phyloP scores from a whole-genome alignment of 495 filamentous ascomycete species.

The Glarea lozoyensis region DNA sequence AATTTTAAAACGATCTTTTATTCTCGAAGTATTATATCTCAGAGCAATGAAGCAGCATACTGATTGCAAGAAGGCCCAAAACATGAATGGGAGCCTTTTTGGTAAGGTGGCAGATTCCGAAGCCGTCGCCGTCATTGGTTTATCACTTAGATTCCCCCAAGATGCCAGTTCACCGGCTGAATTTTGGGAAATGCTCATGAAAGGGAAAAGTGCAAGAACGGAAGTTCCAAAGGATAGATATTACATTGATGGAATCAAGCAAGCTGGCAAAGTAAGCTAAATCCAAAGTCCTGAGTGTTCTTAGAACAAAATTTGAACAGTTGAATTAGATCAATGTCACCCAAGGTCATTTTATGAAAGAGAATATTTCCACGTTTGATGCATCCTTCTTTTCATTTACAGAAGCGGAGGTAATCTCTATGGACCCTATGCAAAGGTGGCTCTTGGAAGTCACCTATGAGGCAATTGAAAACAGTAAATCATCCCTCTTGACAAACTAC shows the following conservation, averaged over 20 bases:
- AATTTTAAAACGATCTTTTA: too few species aligned
- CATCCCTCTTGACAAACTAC: neutral
- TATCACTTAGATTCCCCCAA: conserved; percentile 28
- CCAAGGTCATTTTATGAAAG: conserved; percentile 37
- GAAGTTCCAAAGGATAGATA: conserved; percentile 33
- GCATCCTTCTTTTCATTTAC: conserved; percentile 48
- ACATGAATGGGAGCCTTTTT: too few species aligned
- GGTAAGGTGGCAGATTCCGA: too few species aligned
- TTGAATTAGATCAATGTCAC: too few species aligned
- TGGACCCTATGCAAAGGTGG: conserved; percentile 47
- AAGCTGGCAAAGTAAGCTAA: too few species aligned
- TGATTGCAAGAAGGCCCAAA: too few species aligned
- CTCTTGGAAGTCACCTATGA: conserved; percentile 45
- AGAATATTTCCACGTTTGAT: conserved; percentile 45
- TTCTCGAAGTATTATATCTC: too few species aligned
- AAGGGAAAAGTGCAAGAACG: conserved; percentile 25
- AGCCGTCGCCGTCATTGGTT: conserved; percentile 34
- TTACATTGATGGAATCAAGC: conserved; percentile 28
- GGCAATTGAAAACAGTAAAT: conserved; percentile 33
- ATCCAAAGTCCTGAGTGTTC: too few species aligned
- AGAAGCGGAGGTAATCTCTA: conserved; percentile 43
- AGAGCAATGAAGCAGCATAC: too few species aligned
- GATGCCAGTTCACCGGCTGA: conserved; percentile 29
- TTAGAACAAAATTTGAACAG: too few species aligned
- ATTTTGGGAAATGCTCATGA: conserved; percentile 34